Evolutionary conservation across 768 basidiomycete genomes (phyloP).

Genomic region (Hypsizygus marmoreus): DNA sequence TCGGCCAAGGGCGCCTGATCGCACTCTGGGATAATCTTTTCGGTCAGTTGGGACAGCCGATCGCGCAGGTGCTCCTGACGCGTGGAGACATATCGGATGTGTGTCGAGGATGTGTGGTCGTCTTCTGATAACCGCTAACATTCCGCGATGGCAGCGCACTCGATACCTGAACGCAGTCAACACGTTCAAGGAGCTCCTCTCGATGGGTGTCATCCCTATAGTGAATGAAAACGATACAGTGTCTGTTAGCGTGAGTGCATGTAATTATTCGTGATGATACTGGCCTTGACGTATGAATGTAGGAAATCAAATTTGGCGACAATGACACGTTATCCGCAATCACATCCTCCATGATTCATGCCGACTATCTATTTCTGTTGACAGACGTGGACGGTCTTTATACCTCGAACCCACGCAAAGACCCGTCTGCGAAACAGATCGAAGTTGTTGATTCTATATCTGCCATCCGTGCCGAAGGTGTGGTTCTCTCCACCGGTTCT

Average conservation of each 20-base stretch:
- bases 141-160: conserved; percentile 62
- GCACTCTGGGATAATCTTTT: conserved; percentile 98
- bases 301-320: conserved; percentile 99
- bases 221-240: conserved; percentile 99
- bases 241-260: conserved; percentile 85
- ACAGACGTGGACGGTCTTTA: conserved; percentile 98
- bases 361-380: conserved; percentile 94
- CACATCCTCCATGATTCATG: conserved; percentile 95
- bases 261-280: background rate
- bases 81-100: conserved; percentile 98
- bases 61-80: conserved; percentile 92
- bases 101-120: conserved; percentile 26
- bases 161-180: conserved; percentile 97
- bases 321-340: conserved; percentile 98
- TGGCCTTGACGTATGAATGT: conserved; percentile 1
- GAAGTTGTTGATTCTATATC: conserved; percentile 82
- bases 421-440: conserved; percentile 78
- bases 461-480: conserved; percentile 80
- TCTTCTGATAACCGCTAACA: conserved; percentile 20
- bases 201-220: conserved; percentile 95
- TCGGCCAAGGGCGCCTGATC: conserved; percentile 95
- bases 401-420: conserved; percentile 92
- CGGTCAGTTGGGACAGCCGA: conserved; percentile 89
- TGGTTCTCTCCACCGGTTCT: conserved; percentile 9
- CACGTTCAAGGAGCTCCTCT: conserved; percentile 87